A percentile compares a stretch with the other conserved stretches of the same genome.
Evolutionary conservation across 306 rosid species (phyloP).

Genomic region (Biancaea sappan): DNA sequence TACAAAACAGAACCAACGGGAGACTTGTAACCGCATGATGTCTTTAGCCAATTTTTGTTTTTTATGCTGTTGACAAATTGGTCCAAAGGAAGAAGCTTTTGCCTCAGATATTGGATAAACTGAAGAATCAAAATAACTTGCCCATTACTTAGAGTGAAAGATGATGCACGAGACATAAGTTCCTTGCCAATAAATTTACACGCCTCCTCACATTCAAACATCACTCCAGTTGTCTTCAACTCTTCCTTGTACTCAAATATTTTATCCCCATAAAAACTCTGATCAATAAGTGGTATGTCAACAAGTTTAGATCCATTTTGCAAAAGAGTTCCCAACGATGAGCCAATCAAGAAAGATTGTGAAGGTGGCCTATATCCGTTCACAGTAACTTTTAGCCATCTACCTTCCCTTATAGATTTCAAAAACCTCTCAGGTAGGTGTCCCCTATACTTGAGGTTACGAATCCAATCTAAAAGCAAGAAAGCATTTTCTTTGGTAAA

Average conservation of each 20-base stretch:
- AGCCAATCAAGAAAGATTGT: constrained; percentile 53
- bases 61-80: constrained; percentile 50
- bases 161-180: constrained; percentile 61
- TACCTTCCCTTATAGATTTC: constrained; percentile 58
- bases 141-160: constrained; percentile 37
- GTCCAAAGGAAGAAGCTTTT: constrained; percentile 23
- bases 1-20: constrained; percentile 65
- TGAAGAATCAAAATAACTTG: constrained; percentile 55
- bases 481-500: constrained; percentile 60
- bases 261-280: constrained; percentile 47
- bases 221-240: constrained; percentile 68
- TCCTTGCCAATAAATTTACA: constrained; percentile 60
- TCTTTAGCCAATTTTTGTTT: constrained; percentile 57
- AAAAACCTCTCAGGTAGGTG: constrained; percentile 47
- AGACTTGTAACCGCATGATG: constrained; percentile 54
- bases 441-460: constrained; percentile 7
- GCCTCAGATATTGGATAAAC: constrained; percentile 55
- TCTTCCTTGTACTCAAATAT: constrained; percentile 55
- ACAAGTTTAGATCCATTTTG: constrained; percentile 58
- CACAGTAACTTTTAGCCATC: constrained; percentile 62
- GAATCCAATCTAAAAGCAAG: constrained; percentile 73
- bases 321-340: constrained; percentile 56
- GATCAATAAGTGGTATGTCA: constrained; percentile 73
- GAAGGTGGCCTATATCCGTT: constrained; percentile 63
- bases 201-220: constrained; percentile 66